Evolutionary conservation across 345 rosid genomes (phyloP), one percentile per base, ranked within the genome.

Genomic region (Murraya koenigii): DNA sequence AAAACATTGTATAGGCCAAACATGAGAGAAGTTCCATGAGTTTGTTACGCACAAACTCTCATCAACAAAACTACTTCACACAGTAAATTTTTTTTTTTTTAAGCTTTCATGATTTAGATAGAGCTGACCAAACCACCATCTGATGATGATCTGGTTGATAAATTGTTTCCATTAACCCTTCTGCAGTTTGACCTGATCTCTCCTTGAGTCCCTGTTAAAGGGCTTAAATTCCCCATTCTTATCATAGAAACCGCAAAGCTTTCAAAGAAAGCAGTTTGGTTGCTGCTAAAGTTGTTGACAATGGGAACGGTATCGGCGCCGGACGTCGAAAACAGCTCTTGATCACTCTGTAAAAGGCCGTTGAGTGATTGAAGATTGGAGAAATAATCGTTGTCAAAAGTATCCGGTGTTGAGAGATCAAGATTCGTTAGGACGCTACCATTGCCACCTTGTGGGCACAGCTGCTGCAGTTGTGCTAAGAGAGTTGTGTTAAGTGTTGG

Each of bases 281-380:
- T 85, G 55, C 69, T 55, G 68, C 80, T 71, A 32, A 74, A 92
- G n/a, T 52, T 60, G 81, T 71, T 78, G 32, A 92, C 92, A 74
- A 90, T 74, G 20, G 52, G 33, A 8, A 79, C 22, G 25, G 92
- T 85, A 44, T 81, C 85, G 15, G 88, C 90, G 5, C 91, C 92
- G 0, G 75, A 3, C 1, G 90, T 85, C 0, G 92, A 90, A 65
- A 92, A 83, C 38, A 92, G 79, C 39, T 82, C 87, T 68, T 92
- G 96, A 58, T 92, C 94, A 26, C 84, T 86, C 72, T 81, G 90
- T 17, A 92, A 88, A 32, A 92, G 84, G 22, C 96, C 96, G 26
- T 71, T 33, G 20, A 78, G 33, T 2, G 8, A 32, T 55, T 69
- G 80, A 56, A 92, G 92, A 64, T 90, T 90, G 1, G 89, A 54